Evolutionary conservation across 2,329 filamentous ascomycete species (phyloP).

Genomic region (Fusarium sp.): DNA sequence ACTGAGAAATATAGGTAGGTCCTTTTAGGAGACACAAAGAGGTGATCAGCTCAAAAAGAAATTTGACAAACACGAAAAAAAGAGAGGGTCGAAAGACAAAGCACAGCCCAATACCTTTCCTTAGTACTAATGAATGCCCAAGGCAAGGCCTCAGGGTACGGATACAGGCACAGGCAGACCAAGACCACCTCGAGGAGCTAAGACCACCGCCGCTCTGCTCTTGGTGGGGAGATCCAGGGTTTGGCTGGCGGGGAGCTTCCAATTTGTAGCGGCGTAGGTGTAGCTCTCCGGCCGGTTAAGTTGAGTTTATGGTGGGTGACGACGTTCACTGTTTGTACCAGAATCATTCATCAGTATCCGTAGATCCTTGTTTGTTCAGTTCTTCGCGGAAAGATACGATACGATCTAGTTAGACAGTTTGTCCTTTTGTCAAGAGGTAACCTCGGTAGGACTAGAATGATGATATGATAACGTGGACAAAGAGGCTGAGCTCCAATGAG

Average conservation of each 20-base stretch:
- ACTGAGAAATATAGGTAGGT: background rate
- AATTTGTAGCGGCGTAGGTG: conserved; percentile 13
- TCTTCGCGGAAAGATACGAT: background rate
- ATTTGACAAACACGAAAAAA: background rate
- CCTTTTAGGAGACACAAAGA: background rate
- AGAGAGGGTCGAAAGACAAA: conserved; percentile 19
- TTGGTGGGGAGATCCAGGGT: conserved; percentile 20
- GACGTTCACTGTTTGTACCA: conserved; percentile 25
- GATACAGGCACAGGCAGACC: background rate
- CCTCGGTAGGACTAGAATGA: background rate
- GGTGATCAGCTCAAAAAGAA: background rate
- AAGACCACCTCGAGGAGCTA: conserved; percentile 13
- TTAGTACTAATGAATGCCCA: conserved; percentile 24
- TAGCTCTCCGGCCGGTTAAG: conserved; percentile 1
- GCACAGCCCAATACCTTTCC: conserved; percentile 28
- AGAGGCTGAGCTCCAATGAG: conserved; percentile 9
- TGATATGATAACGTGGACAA: conserved; percentile 10
- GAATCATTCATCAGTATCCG: background rate
- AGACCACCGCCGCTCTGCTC: conserved; percentile 20
- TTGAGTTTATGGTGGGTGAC: conserved; percentile 22
- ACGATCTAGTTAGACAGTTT: background rate
- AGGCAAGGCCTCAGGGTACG: background rate
- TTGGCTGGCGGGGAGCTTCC: conserved; percentile 18
- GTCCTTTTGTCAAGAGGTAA: background rate
- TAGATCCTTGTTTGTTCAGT: background rate